These are phyloP conservation scores for Ensete ventricosum DNA, from an alignment of 176 grass and related monocot genomes.

Conservation along the genomic window DNA sequence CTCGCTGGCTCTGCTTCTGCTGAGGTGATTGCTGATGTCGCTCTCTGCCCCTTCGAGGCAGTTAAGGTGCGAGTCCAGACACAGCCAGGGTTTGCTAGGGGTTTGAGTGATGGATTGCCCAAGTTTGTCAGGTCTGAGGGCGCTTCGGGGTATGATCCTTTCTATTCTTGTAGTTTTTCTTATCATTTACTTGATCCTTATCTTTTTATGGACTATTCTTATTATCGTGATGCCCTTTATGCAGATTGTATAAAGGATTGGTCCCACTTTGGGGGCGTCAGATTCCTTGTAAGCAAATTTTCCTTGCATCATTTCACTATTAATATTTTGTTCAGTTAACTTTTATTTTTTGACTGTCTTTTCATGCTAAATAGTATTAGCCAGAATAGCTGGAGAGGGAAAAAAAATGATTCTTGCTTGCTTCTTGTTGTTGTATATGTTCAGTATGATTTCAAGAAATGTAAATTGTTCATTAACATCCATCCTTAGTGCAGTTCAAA, in stretches of 20 bases:
- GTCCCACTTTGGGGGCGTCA: constrained; percentile 10
- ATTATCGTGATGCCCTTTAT: neutral
- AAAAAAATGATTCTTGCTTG: no score
- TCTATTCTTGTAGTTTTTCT: neutral
- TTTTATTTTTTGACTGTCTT: no score
- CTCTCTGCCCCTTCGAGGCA: constrained; percentile 8
- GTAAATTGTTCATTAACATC: no score
- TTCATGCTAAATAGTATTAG: no score
- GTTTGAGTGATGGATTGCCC: constrained; percentile 6
- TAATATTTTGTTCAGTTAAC: neutral
- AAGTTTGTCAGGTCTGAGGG: constrained; percentile 4
- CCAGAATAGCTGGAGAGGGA: no score
- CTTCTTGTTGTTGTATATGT: no score
- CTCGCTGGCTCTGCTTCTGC: constrained; percentile 6
- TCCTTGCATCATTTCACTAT: neutral
- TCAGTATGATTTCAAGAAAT: no score
- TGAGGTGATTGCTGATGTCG: constrained; percentile 3
- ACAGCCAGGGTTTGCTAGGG: constrained; percentile 2
- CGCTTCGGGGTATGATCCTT: neutral
- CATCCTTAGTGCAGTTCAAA: no score
- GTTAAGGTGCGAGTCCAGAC: constrained; percentile 13
- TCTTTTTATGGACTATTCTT: neutral
- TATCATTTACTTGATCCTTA: neutral
- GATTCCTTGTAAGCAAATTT: constrained; percentile 10
- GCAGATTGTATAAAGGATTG: constrained; percentile 11